These are phyloP conservation scores for Vitis cinerea DNA, from an alignment of 164 flowering plant species.

Conservation along the genomic window DNA sequence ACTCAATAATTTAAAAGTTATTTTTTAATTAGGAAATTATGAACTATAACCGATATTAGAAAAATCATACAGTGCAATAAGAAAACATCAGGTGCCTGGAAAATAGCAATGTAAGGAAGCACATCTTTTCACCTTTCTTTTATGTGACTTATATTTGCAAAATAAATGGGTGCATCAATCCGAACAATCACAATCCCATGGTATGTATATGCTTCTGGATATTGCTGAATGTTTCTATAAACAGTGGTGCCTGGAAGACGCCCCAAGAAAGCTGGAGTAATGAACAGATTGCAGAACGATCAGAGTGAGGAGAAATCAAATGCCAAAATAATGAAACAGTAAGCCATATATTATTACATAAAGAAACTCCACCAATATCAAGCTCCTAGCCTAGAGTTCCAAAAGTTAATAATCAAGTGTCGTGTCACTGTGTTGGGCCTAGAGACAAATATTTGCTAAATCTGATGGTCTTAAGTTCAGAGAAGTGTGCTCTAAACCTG, in stretches of 20 bases:
- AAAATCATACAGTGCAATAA: not conserved
- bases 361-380: not conserved
- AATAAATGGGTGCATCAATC: slow-evolving; percentile 94
- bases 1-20: not conserved
- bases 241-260: slow-evolving; percentile 98
- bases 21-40: not conserved
- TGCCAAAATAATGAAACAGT: not conserved
- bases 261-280: slow-evolving; percentile 83
- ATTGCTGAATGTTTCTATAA: slow-evolving; percentile 79
- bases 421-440: not conserved
- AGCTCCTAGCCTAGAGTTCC: not conserved
- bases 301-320: not conserved
- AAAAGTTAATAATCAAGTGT: not conserved
- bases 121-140: slow-evolving; percentile 73
- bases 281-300: slow-evolving; percentile 1
- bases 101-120: slow-evolving; percentile 2
- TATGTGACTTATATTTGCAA: slow-evolving; percentile 90
- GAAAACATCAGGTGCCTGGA: not conserved
- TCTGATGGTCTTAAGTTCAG: not conserved
- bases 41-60: not conserved
- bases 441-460: not conserved
- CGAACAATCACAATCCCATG: slow-evolving; percentile 94
- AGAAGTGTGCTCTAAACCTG: no score
- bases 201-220: slow-evolving; percentile 95
- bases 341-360: not conserved